Percentiles rank a stretch among this genome's conserved stretches.
phyloP scores from a whole-genome alignment of 2,329 filamentous ascomycete species.

The Stagonosporopsis cucurbitacearum region DNA sequence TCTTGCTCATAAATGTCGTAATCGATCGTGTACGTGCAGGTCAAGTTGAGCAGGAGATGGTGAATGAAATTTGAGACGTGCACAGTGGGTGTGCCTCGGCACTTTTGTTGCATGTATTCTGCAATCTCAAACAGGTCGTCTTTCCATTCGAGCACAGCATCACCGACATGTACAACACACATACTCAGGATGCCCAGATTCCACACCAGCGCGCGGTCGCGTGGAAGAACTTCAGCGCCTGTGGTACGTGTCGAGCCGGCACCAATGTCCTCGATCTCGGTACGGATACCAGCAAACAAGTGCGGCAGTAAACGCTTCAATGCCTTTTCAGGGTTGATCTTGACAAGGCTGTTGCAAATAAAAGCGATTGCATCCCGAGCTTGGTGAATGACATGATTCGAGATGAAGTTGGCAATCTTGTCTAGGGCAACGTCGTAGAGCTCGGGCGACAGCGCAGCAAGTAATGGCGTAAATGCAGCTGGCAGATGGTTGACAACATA shows the following conservation, averaged over 20 bases:
- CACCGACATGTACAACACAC: conserved; percentile 95
- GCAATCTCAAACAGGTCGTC: conserved; percentile 89
- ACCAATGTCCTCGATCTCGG: conserved; percentile 95
- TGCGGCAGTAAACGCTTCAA: conserved; percentile 90
- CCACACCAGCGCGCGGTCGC: conserved; percentile 94
- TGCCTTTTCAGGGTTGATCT: conserved; percentile 92
- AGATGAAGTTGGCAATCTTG: conserved; percentile 90
- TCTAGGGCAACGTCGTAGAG: conserved; percentile 91
- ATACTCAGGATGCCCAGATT: conserved; percentile 96
- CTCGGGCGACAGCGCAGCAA: conserved; percentile 89
- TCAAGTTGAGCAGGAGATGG: conserved; percentile 91
- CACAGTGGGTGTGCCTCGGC: conserved; percentile 89
- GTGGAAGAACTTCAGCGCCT: conserved; percentile 88
- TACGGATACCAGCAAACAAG: conserved; percentile 88
- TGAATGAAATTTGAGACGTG: conserved; percentile 98
- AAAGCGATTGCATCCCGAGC: conserved; percentile 98
- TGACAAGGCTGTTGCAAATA: conserved; percentile 95
- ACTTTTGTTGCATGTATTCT: conserved; percentile 95
- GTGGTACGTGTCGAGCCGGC: conserved; percentile 94
- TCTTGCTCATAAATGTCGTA: conserved; percentile 85
- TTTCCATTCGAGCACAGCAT: conserved; percentile 87
- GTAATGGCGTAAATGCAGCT: conserved; percentile 86
- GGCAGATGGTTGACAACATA: conserved; percentile 96
- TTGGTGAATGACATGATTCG: conserved; percentile 94
- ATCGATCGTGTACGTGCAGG: conserved; percentile 91